Base-by-base conservation (phyloP, 768 basidiomycete species). In the Rhizopogon rudus region DNA sequence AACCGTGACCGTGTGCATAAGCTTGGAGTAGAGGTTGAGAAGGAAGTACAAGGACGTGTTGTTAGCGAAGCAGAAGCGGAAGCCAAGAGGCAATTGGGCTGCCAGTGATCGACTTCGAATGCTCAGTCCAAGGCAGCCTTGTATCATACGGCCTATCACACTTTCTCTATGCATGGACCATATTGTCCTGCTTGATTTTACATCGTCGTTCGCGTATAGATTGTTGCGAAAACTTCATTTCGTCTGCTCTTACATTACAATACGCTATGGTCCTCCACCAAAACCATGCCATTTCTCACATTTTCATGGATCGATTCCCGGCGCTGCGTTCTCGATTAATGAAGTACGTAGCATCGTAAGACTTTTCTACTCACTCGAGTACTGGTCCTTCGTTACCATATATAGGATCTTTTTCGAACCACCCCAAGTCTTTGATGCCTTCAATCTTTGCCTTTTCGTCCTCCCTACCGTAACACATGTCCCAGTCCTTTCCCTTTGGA, bases 31-130 rank as follows among this genome's bases (percentile, higher is more conserved):
- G 87, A 90, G 64, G 84, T 88, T 6, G 86, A 81, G 63, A 65
- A 61, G 54, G 81, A 80, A 64, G 67, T 84, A 20, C 76, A 78
- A 16, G 88, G 87, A 4, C 72, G 75, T 33, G 74, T 84, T 1
- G 77, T 84, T 12, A 84, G 74, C 49, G 87, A 88, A 49, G 83
- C 87, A 58, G 86, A 88, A 60, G 78, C 87, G 25, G 75, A 75
- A 44, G 72, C 74, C 53, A 78, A 78, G 59, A 80, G 80, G 66
- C 72, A 49, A 25, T 49, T 49, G 9, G 48, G 48, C 9, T 49
- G 48, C 48, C 20, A 49, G 20, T 49, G 48, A 49, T 37, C 16
- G 48, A 49, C 6, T 7, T 33, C 31, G 31, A 33, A 22, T 14
- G 3, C 25, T 5, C 25, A 25, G 33, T 48, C 33, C 7, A n/a